Conservation (phyloP, 2,329 filamentous ascomycete genomes). For the Fusarium fracticaudum region DNA sequence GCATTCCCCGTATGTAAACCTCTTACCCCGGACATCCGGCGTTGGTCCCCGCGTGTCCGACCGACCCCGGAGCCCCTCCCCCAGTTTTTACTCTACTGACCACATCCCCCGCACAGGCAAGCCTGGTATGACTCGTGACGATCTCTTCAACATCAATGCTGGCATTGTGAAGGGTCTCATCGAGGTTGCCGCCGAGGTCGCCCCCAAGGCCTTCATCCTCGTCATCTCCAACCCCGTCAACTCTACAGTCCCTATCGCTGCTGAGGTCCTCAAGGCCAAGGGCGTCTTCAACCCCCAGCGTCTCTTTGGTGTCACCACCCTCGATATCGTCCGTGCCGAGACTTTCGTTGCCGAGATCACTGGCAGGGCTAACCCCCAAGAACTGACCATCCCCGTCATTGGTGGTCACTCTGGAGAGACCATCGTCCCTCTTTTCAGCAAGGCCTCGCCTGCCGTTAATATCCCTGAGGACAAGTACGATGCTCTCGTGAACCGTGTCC, state of each 20-base stretch:
- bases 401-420: conserved; percentile 98
- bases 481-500: conserved; percentile 90
- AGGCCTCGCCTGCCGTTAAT: conserved; percentile 79
- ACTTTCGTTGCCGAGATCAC: conserved; percentile 91
- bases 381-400: conserved; percentile 89
- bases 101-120: conserved; percentile 71
- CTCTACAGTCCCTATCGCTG: conserved; percentile 97
- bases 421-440: conserved; percentile 97
- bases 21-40: conserved; percentile 27
- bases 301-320: conserved; percentile 97
- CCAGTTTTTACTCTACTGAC: conserved; percentile 35
- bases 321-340: conserved; percentile 97
- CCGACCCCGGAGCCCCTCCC: conserved; percentile 25
- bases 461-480: conserved; percentile 93
- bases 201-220: conserved; percentile 92
- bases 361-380: conserved; percentile 83
- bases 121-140: conserved; percentile 99
- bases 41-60: conserved; percentile 31
- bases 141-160: conserved; percentile 99
- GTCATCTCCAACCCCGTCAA: conserved; percentile 99
- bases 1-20: conserved; percentile 85
- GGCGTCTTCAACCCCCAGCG: conserved; percentile 94
- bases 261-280: conserved; percentile 94
- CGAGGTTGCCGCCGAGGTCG: conserved; percentile 85
- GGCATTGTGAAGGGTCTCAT: conserved; percentile 96